Base-by-base conservation (phyloP, 2,329 filamentous ascomycete genomes). In the Alternaria triticimaculans region DNA sequence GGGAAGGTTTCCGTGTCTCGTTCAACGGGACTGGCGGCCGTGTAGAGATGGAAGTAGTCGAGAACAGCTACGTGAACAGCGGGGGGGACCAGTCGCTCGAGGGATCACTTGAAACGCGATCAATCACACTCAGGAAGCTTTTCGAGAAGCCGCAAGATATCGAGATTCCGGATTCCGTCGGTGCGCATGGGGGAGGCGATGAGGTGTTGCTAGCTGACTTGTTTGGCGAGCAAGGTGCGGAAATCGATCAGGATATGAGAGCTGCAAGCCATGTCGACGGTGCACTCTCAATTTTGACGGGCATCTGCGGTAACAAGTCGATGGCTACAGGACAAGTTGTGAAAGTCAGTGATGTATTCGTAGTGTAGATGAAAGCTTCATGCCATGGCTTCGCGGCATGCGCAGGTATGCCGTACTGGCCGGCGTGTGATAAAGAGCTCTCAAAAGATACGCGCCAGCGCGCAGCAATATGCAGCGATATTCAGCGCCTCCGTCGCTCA, bases 101-200 rank as follows among this genome's bases (percentile, higher is more conserved):
- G 68, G 87, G 87, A 0, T 84, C 84, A 0, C 75, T 88, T 9
- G 86, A 88, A 70, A 80, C 74, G 49, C 80, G 82, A 48, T 81
- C 80, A 3, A 83, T 88, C 28, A 74, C 84, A 6, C 70, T 90
- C 25, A 77, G 86, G 57, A 85, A 83, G 11, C 66, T 89, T 43
- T 88, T 89, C 60, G 84, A 86, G 70, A 86, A 87, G 73, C 87
- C 88, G 0, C 73, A 80, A 15, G 85, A 87, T 68, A 80, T 89
- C 7, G 82, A 86, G 64, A 84, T 89, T 23, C 78, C 80, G 0
- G 82, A 84, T 5, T 83, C 84, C 9, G 76, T 81, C 2, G 88
- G 88, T 0, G 87, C 87, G 0, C 88, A 90, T 60, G 88, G 88
- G 1, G 88, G 88, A 3, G 87, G 88, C 0, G 88, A 89, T 66